Base-by-base conservation (phyloP, 192 early-diverging fungal species). In the Backusella tuberculispora region DNA sequence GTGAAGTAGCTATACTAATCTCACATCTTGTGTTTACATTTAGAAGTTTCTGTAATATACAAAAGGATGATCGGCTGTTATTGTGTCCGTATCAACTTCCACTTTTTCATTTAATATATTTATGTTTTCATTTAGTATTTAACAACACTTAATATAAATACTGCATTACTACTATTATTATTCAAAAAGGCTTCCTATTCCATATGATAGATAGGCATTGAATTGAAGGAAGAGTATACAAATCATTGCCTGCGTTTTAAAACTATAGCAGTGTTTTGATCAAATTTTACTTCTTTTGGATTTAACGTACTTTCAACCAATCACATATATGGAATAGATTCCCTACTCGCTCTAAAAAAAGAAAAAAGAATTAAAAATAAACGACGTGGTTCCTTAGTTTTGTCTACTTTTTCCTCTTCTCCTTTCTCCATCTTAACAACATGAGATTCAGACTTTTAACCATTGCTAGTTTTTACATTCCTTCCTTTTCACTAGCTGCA, bases 311-410 rank as follows among this genome's bases (percentile, higher is more conserved):
- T 17, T 10, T 53, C n/a, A n/a, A 60, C 53, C 53, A 60, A 60
- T 60, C 53, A 60, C 24, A 60, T 60, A 12, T 24, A 24, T 21
- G 21, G 26, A 1, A 12, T 12, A 10, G 53, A 4, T 60, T 24
- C 26, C 53, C 21, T 21, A 60, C 53, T 60, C 53, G 53, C 12
- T 60, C 53, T 60, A 60, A 60, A 60, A 60, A 50, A 60, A 60
- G 19, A 19, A 53, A 60, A 56, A 56, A 21, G 19, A 24, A 56
- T 10, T 56, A n/a, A 21, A 21, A 60, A 60, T 60, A 60, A 60
- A 60, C 26, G 10, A 60, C 26, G 26, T 5, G 21, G n/a, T 19
- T 34, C 29, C 29, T 34, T 34, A 34, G 29, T 34, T 34, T 34
- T 34, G 29, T 34, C 29, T 2, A 1, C 29, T 34, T 34, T 2